phyloP scores from a whole-genome alignment of 805 yeast species.

The Schizosaccharomyces japonicus region DNA sequence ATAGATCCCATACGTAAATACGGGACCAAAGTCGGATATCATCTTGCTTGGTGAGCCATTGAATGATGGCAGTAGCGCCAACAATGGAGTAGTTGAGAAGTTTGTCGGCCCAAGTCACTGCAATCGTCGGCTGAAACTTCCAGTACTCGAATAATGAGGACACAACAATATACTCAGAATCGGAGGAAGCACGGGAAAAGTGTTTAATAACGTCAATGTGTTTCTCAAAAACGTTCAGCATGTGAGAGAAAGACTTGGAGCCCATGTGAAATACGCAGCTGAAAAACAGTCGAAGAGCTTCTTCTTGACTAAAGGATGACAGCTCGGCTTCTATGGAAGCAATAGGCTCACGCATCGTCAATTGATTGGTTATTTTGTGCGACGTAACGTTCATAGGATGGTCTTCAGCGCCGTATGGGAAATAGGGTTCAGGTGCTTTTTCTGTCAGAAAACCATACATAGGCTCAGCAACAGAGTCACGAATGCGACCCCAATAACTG shows the following conservation, averaged over 20 bases:
- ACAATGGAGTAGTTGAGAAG: slow-evolving; percentile 26
- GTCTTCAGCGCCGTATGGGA: slow-evolving; percentile 15
- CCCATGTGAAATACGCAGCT: slow-evolving; percentile 65
- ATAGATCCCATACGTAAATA: slow-evolving; percentile 10
- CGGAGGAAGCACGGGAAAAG: slow-evolving; percentile 6
- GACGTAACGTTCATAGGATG: neutral
- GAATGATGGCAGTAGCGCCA: slow-evolving; percentile 20
- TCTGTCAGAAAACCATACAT: slow-evolving; percentile 16
- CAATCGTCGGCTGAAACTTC: slow-evolving; percentile 42
- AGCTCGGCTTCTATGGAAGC: neutral
- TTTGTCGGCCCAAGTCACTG: slow-evolving; percentile 32
- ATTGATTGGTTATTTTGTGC: neutral
- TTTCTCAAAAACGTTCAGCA: slow-evolving; percentile 29
- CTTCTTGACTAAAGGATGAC: neutral
- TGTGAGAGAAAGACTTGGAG: slow-evolving; percentile 64
- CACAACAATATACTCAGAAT: slow-evolving; percentile 21
- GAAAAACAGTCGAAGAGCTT: slow-evolving; percentile 15
- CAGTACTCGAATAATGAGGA: slow-evolving; percentile 38
- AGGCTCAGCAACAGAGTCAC: slow-evolving; percentile 42
- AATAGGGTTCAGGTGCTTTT: slow-evolving; percentile 17
- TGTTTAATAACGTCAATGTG: slow-evolving; percentile 19
- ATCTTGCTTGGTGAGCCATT: slow-evolving; percentile 21
- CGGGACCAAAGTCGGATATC: slow-evolving; percentile 7
- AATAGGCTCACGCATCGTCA: neutral
- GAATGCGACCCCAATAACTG: slow-evolving; percentile 49